Base-by-base conservation (phyloP, 208 protist genomes). In the Borovskyia barvae region DNA sequence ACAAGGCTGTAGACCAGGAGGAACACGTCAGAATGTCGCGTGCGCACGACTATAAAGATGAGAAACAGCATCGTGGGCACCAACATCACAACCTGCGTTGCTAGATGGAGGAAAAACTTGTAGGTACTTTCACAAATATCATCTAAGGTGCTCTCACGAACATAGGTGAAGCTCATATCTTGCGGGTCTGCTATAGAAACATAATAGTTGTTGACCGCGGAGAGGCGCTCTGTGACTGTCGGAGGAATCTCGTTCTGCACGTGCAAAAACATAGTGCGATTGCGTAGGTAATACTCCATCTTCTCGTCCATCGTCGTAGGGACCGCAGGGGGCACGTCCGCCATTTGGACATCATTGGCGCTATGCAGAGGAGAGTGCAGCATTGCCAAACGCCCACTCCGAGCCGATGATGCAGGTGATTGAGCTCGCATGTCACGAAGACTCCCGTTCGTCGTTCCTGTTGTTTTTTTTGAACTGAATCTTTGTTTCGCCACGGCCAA, bases 181-280 rank as follows among this genome's bases (percentile, higher is more conserved):
- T 57, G 56, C 12, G 78, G 78, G 60, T 81, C 69, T 14, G 74
- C 67, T 17, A 85, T 71, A 33, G 78, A 85, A 28, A 85, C 74
- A 25, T 68, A 76, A 63, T 80, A 85, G 71, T 85, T 85, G 60
- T 81, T 55, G 8, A 54, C 63, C 30, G 46, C 32, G 7, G 68
- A 63, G 9, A 85, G 48, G 5, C 47, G 39, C 29, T 72, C 48
- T 5, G 78, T 76, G 3, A 71, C 61, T n/a, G 60, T 48, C 25
- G 28, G 53, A 0, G 77, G 41, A 17, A 80, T 73, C 26, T 68
- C 62, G 35, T 57, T 64, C 51, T 65, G 63, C 12, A 49, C 37
- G 54, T 72, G 63, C 0, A 77, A 45, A 35, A 66, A 62, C 41
- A 52, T 49, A 22, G 64, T 77, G 39, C 71, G 57, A 42, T 77